Conservation (phyloP, 1,139 yeast species). For the Kodamaea arcana region DNA sequence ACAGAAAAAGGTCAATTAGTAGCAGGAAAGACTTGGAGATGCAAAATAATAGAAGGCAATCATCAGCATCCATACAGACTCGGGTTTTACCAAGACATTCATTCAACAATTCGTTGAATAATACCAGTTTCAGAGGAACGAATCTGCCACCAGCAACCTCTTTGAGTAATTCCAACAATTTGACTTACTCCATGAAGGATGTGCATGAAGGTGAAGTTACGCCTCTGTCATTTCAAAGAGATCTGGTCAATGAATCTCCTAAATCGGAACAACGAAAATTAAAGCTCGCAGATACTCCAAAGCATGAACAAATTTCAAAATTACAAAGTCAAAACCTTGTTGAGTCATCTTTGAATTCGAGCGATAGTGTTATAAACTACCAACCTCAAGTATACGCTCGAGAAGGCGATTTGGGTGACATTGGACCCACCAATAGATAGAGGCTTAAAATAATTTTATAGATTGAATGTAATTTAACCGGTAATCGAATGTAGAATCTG, state of each 20-base stretch:
- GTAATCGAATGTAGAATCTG: too few relatives aligned
- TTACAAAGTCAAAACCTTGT: not conserved
- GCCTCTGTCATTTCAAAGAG: too few relatives aligned
- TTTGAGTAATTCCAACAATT: constrained; percentile 2
- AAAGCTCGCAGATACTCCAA: not conserved
- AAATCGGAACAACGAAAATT: too few relatives aligned
- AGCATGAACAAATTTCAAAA: not conserved
- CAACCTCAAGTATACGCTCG: not conserved
- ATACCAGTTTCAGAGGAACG: not conserved
- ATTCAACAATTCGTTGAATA: constrained; percentile 1
- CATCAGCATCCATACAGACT: constrained; percentile 10
- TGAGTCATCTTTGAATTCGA: not conserved
- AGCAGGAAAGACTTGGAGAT: constrained; percentile 9
- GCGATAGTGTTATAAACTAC: not conserved
- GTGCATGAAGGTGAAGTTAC: too few relatives aligned
- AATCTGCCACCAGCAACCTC: constrained; percentile 1
- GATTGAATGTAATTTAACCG: too few relatives aligned
- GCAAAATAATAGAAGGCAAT: constrained; percentile 7
- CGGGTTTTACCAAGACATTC: constrained; percentile 5
- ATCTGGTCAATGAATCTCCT: too few relatives aligned
- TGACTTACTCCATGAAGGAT: constrained; percentile 3
- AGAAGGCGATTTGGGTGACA: not conserved
- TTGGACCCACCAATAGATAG: not conserved
- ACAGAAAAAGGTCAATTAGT: constrained; percentile 6
- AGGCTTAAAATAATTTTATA: too few relatives aligned